These are phyloP conservation scores for Cercis canadensis DNA, from an alignment of 306 rosid genomes.

Conservation along the genomic window DNA sequence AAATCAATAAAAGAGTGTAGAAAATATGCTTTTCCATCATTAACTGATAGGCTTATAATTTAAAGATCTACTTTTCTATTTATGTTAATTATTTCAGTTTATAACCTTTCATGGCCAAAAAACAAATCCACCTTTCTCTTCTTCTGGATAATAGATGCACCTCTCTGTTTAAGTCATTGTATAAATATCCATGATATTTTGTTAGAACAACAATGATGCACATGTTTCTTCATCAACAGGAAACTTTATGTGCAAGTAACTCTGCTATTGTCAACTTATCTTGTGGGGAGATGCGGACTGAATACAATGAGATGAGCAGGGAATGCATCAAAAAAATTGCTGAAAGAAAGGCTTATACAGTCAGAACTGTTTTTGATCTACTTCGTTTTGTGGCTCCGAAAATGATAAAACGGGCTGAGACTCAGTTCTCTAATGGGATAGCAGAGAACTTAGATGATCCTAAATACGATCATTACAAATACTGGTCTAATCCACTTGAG, in stretches of 20 bases:
- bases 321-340: conserved; percentile 47
- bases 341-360: conserved; percentile 55
- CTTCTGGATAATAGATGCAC: too few relatives aligned
- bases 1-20: too few relatives aligned
- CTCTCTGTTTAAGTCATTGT: too few relatives aligned
- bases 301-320: too few relatives aligned
- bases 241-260: conserved; percentile 32
- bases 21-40: too few relatives aligned
- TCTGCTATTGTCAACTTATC: conserved; percentile 45
- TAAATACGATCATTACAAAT: conserved; percentile 67
- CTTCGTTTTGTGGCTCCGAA: conserved; percentile 63
- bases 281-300: too few relatives aligned
- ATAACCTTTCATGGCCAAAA: too few relatives aligned
- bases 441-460: conserved; percentile 79
- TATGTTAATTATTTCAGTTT: too few relatives aligned
- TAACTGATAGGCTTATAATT: too few relatives aligned
- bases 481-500: conserved; percentile 93
- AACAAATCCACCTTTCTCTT: too few relatives aligned
- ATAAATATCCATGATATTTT: too few relatives aligned
- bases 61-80: too few relatives aligned
- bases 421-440: conserved; percentile 85
- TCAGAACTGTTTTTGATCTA: conserved; percentile 53
- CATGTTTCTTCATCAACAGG: conserved; percentile 44
- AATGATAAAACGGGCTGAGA: conserved; percentile 67
- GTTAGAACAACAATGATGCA: conserved; percentile 11